Conservation (phyloP, 2,329 filamentous ascomycete genomes). For the Diaporthe nobilis region DNA sequence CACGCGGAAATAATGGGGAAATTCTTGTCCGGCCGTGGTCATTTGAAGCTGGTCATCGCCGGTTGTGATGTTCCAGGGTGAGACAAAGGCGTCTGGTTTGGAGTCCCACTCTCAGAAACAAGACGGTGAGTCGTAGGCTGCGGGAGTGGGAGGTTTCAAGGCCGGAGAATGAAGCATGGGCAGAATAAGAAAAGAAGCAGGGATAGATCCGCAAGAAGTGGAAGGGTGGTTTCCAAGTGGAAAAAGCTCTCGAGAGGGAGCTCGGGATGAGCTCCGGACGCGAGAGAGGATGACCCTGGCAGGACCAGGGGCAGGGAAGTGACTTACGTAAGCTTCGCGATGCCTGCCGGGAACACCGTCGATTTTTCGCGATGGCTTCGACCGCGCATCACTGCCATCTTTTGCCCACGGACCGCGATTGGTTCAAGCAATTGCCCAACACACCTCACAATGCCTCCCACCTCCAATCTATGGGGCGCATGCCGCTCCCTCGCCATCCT, state of each 20-base stretch:
- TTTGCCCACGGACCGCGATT: not conserved
- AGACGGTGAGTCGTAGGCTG: not conserved
- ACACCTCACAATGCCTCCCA: constrained; percentile 65
- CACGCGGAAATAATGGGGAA: constrained; percentile 13
- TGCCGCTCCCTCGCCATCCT: constrained; percentile 59
- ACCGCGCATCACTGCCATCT: constrained; percentile 8
- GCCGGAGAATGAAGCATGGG: not conserved
- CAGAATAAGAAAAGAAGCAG: constrained; percentile 18
- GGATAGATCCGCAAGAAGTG: not conserved
- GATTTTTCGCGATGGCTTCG: constrained; percentile 37
- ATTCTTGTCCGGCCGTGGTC: not conserved
- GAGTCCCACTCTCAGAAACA: not conserved
- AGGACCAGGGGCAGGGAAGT: not conserved
- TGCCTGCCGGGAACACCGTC: constrained; percentile 8
- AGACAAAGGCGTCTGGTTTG: not conserved
- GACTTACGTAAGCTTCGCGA: not conserved
- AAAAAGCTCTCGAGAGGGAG: not conserved
- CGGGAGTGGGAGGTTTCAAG: not conserved
- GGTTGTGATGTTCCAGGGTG: constrained; percentile 6
- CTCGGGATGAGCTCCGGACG: not conserved
- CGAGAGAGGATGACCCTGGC: not conserved
- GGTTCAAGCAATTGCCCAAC: constrained; percentile 37
- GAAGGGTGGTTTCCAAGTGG: not conserved
- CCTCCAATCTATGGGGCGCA: constrained; percentile 63
- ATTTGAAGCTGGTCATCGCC: not conserved